Base-by-base conservation (phyloP, 345 rosid genomes). In the Leavenworthia alabamica region DNA sequence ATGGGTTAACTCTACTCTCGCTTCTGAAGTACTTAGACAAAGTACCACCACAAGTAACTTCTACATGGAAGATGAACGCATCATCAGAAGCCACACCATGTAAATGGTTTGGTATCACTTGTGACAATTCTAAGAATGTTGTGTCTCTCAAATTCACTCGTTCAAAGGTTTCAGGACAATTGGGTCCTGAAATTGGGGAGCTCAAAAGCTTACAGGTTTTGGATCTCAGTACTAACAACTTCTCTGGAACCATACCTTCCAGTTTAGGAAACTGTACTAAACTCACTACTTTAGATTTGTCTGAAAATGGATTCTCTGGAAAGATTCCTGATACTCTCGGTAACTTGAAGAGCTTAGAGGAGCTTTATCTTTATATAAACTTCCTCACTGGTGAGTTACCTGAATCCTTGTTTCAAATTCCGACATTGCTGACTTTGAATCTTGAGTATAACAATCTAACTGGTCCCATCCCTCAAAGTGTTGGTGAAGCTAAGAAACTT, bases 381-480 rank as follows among this genome's bases (percentile, higher is more conserved):
- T 78, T 54, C 14, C 73, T 90, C 56, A 62, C 71, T 0, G 91
- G 88, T 37, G 71, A 74, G 63, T 72, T 88, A 47, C 97, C 91
- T 4, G 70, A 65, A 47, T 75, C 86, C 0, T 56, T 90, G 81
- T 79, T 90, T 60, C 70, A 19, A 6, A 60, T 79, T 22, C 76
- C 72, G 2, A 24, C 19, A 11, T 53, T 90, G 57, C 63, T 79
- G 55, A 0, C 4, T 31, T 28, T 79, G 11, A 73, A 74, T 67
- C 56, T 88, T 73, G 46, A 72, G 42, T 27, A 15, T 29, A 90
- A 90, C 79, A 78, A 35, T 6, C 64, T 90, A 2, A 85, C 23
- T 19, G 89, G 97, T 64, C 65, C 82, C n/a, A 80, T 90, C 44
- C 91, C 91, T 12, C 27, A 41, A 11, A 83, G 77, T 71, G 68